Base-by-base conservation (phyloP, 2,329 filamentous ascomycete species). In the Coniochaeta sp. region DNA sequence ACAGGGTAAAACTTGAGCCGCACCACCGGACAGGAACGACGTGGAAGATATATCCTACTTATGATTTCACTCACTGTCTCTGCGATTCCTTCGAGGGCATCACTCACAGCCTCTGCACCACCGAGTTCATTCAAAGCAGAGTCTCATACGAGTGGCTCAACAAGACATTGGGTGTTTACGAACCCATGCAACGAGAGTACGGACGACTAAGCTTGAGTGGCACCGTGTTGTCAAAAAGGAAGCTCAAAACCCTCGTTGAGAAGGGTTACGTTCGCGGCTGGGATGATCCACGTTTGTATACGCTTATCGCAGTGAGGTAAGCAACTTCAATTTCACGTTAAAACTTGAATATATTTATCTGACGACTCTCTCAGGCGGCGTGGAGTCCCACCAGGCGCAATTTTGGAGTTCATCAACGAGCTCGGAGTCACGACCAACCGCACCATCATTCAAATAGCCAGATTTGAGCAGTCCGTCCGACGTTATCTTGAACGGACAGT, bases 31-130 rank as follows among this genome's bases (percentile, higher is more conserved):
- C 93, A 0, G 91, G 90, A 33, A 79, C 84, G 64, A 86, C 89
- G 70, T 98, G 93, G 92, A 89, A 87, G 73, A 96, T 97, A 64
- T 97, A 96, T 72, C 95, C 95, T 0, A 96, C 93, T 0, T 97
- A 97, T 70, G 93, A 96, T 72, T 96, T 96, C 71, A 89, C 89
- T 0, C 91, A 96, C 77, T 96, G 90, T 73, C 79, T 97, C 24
- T 93, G 90, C 68, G 95, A 98, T 80, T 93, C 90, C 66, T 91
- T 96, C 65, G 95, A 99, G 74, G 84, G 84, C 19, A 96, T 98
- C 68, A 93, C 93, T 0, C 93, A 97, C 77, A 93, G 89, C 16
- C 80, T 98, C 22, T 98, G 93, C 72, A 98, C 95, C 0, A 93
- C 90, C 1, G 95, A 98, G 72, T 97, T 98, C 68, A 86, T 93